These are phyloP conservation scores for Cytospora paraplurivora DNA, from an alignment of 2,329 filamentous ascomycete genomes.

Conservation along the genomic window DNA sequence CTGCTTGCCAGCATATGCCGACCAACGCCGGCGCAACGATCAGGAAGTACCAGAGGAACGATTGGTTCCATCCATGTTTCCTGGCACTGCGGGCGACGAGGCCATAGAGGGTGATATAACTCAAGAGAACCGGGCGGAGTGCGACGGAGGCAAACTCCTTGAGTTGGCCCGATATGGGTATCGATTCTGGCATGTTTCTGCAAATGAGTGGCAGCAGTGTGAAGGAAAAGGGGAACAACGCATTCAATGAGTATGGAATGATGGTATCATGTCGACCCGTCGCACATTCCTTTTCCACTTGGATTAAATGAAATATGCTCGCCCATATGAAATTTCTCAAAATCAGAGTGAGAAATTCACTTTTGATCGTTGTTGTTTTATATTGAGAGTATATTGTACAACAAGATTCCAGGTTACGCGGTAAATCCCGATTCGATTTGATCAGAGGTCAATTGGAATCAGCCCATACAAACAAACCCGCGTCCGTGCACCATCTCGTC, in stretches of 20 bases:
- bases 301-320: too few species aligned
- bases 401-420: too few species aligned
- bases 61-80: constrained; percentile 8
- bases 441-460: too few species aligned
- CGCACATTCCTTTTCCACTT: not conserved
- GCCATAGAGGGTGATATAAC: constrained; percentile 7
- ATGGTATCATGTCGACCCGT: not conserved
- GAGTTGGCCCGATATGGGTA: not conserved
- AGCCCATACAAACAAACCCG: too few species aligned
- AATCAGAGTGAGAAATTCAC: too few species aligned
- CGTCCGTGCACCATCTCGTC: too few species aligned
- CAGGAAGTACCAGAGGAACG: constrained; percentile 23
- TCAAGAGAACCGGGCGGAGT: not conserved
- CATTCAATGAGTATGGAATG: not conserved
- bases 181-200: not conserved
- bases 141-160: not conserved
- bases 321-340: too few species aligned
- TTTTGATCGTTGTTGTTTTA: too few species aligned
- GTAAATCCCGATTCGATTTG: too few species aligned
- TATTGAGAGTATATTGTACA: too few species aligned
- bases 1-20: constrained; percentile 41
- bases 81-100: not conserved
- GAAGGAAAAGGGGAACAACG: not conserved
- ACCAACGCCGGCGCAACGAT: constrained; percentile 31
- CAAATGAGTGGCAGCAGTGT: constrained; percentile 14